Conservation (phyloP, 768 basidiomycete genomes). For the Boletus huronensis region DNA sequence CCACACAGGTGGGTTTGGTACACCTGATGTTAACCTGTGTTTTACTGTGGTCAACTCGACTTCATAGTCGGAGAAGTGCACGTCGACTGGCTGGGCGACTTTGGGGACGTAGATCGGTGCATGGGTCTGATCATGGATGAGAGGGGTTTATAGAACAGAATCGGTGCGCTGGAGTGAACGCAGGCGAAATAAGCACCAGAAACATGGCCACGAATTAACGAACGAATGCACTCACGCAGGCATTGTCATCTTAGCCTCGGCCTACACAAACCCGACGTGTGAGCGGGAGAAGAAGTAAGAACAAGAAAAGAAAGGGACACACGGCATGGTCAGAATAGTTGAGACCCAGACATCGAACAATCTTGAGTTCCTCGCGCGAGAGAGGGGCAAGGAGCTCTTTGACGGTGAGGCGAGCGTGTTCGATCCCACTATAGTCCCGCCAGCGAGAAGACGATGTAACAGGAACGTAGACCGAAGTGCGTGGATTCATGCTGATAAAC, state of each 20-base stretch:
- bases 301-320: constrained; percentile 19
- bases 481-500: neutral
- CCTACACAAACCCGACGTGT: constrained; percentile 35
- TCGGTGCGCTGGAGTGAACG: constrained; percentile 47
- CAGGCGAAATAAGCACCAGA: neutral
- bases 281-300: neutral
- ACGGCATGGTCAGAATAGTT: constrained; percentile 87
- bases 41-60: constrained; percentile 56
- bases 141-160: constrained; percentile 78
- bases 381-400: constrained; percentile 68
- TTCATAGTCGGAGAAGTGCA: constrained; percentile 78
- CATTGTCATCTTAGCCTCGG: constrained; percentile 59
- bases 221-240: constrained; percentile 50
- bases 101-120: constrained; percentile 63
- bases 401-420: constrained; percentile 49
- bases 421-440: neutral
- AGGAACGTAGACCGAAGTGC: neutral
- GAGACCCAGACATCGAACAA: constrained; percentile 74
- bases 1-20: neutral
- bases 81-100: constrained; percentile 63
- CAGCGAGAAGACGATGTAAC: neutral
- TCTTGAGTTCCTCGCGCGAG: constrained; percentile 58
- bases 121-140: constrained; percentile 66
- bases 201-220: too few species aligned
- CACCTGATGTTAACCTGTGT: neutral